Percentiles rank a stretch among this genome's conserved stretches.
Conservation (phyloP, 768 basidiomycete genomes). For the Nidularia pulvinata region DNA sequence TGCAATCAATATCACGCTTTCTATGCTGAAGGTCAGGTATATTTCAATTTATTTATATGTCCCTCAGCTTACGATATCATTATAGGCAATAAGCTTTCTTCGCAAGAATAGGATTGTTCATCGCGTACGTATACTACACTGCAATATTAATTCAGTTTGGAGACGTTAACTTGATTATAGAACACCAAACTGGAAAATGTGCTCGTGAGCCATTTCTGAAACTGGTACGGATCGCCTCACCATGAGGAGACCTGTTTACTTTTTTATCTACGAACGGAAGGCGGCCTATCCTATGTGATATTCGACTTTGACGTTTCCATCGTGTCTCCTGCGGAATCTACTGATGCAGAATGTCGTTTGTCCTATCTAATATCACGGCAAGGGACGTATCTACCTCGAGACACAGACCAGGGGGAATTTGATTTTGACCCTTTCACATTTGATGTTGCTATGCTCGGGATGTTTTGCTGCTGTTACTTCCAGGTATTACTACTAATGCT, state of each 20-base stretch:
- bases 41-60: neutral
- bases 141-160: neutral
- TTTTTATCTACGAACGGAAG: conserved; percentile 6
- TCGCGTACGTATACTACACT: conserved; percentile 7
- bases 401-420: conserved; percentile 17
- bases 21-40: conserved; percentile 11
- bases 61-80: neutral
- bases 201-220: conserved; percentile 11
- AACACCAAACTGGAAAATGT: conserved; percentile 11
- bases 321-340: conserved; percentile 10
- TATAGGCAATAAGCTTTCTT: conserved; percentile 14
- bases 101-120: conserved; percentile 16
- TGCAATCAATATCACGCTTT: conserved; percentile 10
- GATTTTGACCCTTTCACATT: conserved; percentile 21
- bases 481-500: neutral
- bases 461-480: conserved; percentile 1
- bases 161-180: neutral
- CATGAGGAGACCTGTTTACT: neutral
- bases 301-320: conserved; percentile 18
- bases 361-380: neutral
- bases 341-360: conserved; percentile 7
- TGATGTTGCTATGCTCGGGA: conserved; percentile 17
- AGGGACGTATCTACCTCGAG: conserved; percentile 2
- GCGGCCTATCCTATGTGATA: conserved; percentile 12
- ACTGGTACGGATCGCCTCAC: neutral